These are phyloP conservation scores for Heritiera littoralis DNA, from an alignment of 345 rosid genomes.

Conservation along the genomic window DNA sequence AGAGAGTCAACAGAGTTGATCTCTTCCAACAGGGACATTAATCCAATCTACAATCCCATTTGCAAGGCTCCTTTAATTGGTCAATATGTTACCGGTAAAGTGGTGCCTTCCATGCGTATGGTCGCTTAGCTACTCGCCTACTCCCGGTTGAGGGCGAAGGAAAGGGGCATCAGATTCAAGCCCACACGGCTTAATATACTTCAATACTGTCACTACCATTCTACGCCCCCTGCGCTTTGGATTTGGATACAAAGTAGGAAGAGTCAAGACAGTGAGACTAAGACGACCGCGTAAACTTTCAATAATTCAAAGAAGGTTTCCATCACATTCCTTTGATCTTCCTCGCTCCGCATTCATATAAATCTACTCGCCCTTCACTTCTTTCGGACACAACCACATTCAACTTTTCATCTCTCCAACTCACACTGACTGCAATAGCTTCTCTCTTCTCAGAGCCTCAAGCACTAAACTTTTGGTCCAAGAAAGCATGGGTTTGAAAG, in stretches of 20 bases:
- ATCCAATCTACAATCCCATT: background rate
- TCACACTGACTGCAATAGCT: background rate
- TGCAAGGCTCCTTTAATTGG: background rate
- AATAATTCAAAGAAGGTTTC: background rate
- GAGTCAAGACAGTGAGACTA: too few species aligned
- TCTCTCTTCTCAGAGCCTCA: background rate
- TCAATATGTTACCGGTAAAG: background rate
- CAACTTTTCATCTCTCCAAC: background rate
- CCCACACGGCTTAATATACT: background rate
- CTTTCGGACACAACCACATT: background rate
- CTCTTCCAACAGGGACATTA: background rate
- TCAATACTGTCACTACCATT: background rate
- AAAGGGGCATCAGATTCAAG: background rate
- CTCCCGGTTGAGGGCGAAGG: background rate
- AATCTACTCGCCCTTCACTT: background rate
- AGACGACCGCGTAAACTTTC: background rate
- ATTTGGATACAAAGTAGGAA: background rate
- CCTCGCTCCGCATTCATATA: background rate
- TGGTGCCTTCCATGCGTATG: background rate
- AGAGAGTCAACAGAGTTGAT: background rate
- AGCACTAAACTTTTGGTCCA: background rate
- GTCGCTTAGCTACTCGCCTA: background rate
- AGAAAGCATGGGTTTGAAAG: conserved; percentile 56
- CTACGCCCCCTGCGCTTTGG: background rate
- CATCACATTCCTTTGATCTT: background rate